phyloP scores from a whole-genome alignment of 176 grass and related monocot species.

The Phoenix dactylifera region DNA sequence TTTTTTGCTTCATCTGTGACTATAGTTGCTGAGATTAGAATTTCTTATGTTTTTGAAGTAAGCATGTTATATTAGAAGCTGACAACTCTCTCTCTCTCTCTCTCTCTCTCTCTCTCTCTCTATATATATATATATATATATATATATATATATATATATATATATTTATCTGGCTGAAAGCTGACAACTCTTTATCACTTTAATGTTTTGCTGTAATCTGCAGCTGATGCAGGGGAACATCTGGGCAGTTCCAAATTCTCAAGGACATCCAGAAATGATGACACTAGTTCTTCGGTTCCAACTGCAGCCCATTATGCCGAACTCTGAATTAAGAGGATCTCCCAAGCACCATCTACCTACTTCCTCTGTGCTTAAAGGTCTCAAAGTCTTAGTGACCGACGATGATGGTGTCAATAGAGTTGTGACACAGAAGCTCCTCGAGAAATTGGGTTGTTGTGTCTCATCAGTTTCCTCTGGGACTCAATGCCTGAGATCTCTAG shows the following conservation, averaged over 20 bases:
- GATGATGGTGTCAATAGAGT: slow-evolving; percentile 6
- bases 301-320: slow-evolving; percentile 23
- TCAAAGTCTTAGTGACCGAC: slow-evolving; percentile 14
- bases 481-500: slow-evolving; percentile 8
- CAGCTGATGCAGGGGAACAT: slow-evolving; percentile 97
- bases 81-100: no score
- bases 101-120: no score
- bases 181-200: no score
- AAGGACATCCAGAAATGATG: slow-evolving; percentile 60
- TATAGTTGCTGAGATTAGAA: no score
- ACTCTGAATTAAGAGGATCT: slow-evolving; percentile 24
- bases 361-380: slow-evolving; percentile 2
- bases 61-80: no score
- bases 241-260: slow-evolving; percentile 44
- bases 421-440: slow-evolving; percentile 13
- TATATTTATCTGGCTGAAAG: no score
- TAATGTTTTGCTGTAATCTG: neutral
- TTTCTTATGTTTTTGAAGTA: no score
- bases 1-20: no score
- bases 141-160: no score
- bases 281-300: slow-evolving; percentile 78
- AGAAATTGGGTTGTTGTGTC: slow-evolving; percentile 15
- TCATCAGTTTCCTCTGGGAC: slow-evolving; percentile 5
- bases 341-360: neutral
- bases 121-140: no score